These are phyloP conservation scores for Sphagnum tenellum DNA, from an alignment of 225 moss, liverwort and hornwort species.

Conservation along the genomic window DNA sequence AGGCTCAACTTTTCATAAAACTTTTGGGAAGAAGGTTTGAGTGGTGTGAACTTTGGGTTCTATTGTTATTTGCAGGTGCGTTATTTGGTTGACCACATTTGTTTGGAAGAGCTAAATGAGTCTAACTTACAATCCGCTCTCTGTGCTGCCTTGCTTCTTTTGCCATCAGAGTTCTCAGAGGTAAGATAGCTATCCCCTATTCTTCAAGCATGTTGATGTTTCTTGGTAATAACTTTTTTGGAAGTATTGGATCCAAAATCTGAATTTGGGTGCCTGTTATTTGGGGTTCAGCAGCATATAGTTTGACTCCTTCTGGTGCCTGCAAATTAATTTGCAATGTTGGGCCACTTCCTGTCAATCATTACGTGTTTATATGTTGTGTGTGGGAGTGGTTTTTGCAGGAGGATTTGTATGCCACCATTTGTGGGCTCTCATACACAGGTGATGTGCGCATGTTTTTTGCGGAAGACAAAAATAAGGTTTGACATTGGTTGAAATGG, in stretches of 20 bases:
- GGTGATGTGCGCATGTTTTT: slow-evolving; percentile 94
- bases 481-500: slow-evolving; percentile 4
- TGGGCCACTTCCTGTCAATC: slow-evolving; percentile 10
- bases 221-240: too few relatives aligned
- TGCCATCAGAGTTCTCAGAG: slow-evolving; percentile 52
- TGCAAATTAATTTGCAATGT: background rate
- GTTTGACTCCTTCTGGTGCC: background rate
- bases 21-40: too few relatives aligned
- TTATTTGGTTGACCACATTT: slow-evolving; percentile 44
- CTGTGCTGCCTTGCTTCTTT: slow-evolving; percentile 39
- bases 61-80: slow-evolving; percentile 30
- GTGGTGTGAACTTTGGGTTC: background rate
- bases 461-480: slow-evolving; percentile 88
- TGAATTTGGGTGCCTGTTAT: background rate
- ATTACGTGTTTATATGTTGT: slow-evolving; percentile 16
- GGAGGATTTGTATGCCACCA: slow-evolving; percentile 82
- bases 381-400: slow-evolving; percentile 21
- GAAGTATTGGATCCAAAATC: background rate
- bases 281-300: background rate
- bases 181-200: slow-evolving; percentile 13
- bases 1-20: too few relatives aligned
- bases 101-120: slow-evolving; percentile 47
- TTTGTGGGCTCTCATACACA: slow-evolving; percentile 83
- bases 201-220: too few relatives aligned
- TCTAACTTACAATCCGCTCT: slow-evolving; percentile 55